Evolutionary conservation across 345 rosid genomes (phyloP), one percentile per base, ranked within the genome.

Genomic region (Citrus trifoliata): DNA sequence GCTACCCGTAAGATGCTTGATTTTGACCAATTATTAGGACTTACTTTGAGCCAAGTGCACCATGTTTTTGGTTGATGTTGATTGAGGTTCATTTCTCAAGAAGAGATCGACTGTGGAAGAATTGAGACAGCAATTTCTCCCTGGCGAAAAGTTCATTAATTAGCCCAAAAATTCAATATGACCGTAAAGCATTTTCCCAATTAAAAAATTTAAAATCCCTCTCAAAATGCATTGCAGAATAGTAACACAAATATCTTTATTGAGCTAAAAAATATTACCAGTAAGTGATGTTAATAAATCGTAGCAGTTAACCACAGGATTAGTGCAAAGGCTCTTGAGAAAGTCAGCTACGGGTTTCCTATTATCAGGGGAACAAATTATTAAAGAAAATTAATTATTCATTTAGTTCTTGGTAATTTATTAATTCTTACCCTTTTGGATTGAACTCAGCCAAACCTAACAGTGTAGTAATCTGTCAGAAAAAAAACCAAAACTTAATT

Each of bases 121-220:
- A 80, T 95, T 94, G 24, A 96, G 92, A 79, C 99, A 96, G 73
- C 99, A 96, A 70, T 96, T 96, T 65, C 77, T 83, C 59, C 99
- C 99, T 93, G 60, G 21, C 42, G 19, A 19, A 35, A 59, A 72
- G 48, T 24, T 22, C 30, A 46, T 28, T 28, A 62, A 7, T 16
- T 1, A 42, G 37, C 21, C 28, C 55, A 9, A 35, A 63, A 7
- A 42, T 46, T 70, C 16, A 72, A n/a, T 51, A 16, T 35, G 59
- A 59, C 48, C 3, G 27, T 3, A 46, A 6, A 37, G 0, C 10
- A 35, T 67, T 21, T 21, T 40, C 46, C 30, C 72, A 24, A 13
- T 3, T 38, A 40, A 14, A 1, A 28, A 25, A 42, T 28, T 0
- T 8, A 14, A 38, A 42, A 69, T 19, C 33, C 13, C 16, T 42